Base-by-base conservation (phyloP, 768 basidiomycete species). In the Hebeloma cylindrosporum region DNA sequence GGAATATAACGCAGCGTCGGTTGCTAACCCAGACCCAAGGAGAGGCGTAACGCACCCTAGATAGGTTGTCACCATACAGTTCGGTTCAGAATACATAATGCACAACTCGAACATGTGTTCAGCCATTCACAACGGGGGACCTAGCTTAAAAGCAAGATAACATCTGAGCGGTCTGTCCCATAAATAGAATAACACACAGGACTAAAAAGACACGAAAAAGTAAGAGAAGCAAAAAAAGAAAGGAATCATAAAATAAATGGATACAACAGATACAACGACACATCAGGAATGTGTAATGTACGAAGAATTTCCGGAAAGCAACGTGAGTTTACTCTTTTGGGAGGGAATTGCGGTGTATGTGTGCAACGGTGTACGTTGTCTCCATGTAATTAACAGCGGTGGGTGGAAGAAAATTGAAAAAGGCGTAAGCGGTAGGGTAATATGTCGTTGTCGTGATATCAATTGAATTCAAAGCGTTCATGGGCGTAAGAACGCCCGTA, bases 241-340 rank as follows among this genome's bases (percentile, higher is more conserved):
- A n/a, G n/a, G n/a, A n/a, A n/a, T n/a, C n/a, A n/a, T 48, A 56
- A 53, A 35, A 51, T 52, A 54, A 44, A 57, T 52, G 51, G 55
- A 54, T 54, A 59, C 55, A 59, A 53, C 52, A 53, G 50, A 52
- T 49, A 53, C 43, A 50, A 49, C 45, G 48, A 57, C 51, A 52
- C 44, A 54, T 46, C 47, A 44, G 21, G 36, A 23, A 38, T 43
- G 32, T 38, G 16, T 33, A 42, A 45, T 38, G 50, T 48, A 43
- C 30, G 39, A 49, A 33, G 27, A 37, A 46, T 33, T 40, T 51
- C 45, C 41, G 35, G 27, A 40, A 54, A 47, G 45, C 22, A 47
- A 36, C 40, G 36, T 41, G 39, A 25, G 27, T 34, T 25, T 10
- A 28, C 10, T 27, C 32, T 33, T 35, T 18, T 40, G 30, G 33